phyloP scores from a whole-genome alignment of 2,329 filamentous ascomycete species.

The Colletotrichum eleusines region DNA sequence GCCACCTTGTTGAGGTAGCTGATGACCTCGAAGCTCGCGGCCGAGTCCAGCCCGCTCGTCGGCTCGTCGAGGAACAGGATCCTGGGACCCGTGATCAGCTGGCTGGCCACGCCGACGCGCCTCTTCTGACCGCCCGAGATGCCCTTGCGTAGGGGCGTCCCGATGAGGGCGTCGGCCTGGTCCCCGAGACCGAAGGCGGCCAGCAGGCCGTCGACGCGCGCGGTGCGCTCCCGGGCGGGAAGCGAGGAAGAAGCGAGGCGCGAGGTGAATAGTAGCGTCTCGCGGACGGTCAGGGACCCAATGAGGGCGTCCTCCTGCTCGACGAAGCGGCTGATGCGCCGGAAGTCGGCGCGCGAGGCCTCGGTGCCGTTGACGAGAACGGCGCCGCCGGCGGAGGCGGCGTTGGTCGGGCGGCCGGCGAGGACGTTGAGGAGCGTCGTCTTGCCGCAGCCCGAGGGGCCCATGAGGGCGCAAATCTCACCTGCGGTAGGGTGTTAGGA shows the following conservation, averaged over 20 bases:
- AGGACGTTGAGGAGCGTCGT: slow-evolving; percentile 87
- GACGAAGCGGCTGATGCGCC: slow-evolving; percentile 79
- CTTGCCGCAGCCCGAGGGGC: slow-evolving; percentile 80
- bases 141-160: slow-evolving; percentile 85
- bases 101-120: slow-evolving; percentile 81
- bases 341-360: slow-evolving; percentile 67
- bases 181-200: slow-evolving; percentile 78
- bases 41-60: slow-evolving; percentile 85
- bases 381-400: slow-evolving; percentile 63
- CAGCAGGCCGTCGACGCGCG: slow-evolving; percentile 75
- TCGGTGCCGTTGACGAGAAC: slow-evolving; percentile 73
- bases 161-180: slow-evolving; percentile 79
- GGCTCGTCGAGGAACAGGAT: slow-evolving; percentile 88
- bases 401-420: slow-evolving; percentile 69
- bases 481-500: slow-evolving; percentile 53
- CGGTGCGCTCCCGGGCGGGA: slow-evolving; percentile 8
- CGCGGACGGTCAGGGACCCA: slow-evolving; percentile 81
- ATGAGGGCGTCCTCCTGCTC: slow-evolving; percentile 91
- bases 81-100: slow-evolving; percentile 83
- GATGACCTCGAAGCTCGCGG: slow-evolving; percentile 81
- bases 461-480: slow-evolving; percentile 84
- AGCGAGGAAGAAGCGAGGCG: slow-evolving; percentile 65
- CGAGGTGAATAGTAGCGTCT: slow-evolving; percentile 84
- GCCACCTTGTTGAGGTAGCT: slow-evolving; percentile 77
- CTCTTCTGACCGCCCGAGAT: slow-evolving; percentile 89